Base-by-base conservation (phyloP, 176 grass and related monocot genomes). In the Eragrostis curvula region DNA sequence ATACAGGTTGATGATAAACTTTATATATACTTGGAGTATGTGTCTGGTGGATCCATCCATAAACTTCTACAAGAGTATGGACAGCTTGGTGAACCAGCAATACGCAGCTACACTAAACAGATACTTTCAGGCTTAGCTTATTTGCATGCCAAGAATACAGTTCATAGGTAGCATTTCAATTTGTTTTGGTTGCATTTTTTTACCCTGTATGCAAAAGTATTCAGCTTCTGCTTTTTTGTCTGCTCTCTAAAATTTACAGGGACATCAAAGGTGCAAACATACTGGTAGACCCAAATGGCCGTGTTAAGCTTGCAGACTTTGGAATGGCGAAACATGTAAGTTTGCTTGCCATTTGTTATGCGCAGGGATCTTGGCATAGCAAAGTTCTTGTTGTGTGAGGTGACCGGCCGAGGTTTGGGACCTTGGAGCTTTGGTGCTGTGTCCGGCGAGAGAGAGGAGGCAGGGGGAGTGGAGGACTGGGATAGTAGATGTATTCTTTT, bases 281-380 rank as follows among this genome's bases (percentile, higher is more conserved):
- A 90, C 89, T 99, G 56, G 96, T 99, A 67, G 93, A 96, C 79
- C 96, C 96, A 55, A 92, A 88, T 90, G 96, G 96, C 9, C 96
- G 96, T 88, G 93, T 99, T 89, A 99, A 96, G 80, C 89, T 99
- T 79, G 96, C 96, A 85, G 96, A 99, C 83, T 99, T 99, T 90
- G 96, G 96, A 88, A 99, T 99, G 96, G 96, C 96, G 68, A 99
- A 99, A 85, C 93, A 99, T 94, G 96, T 99, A 92, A 84, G 72
- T 53, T 85, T 84, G 40, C 42, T 16, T 17, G 3, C 71, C 77
- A 80, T 72, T 84, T 74, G 21, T 59, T 12, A 11, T 59, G 56
- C 2, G 10, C 56, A 25, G n/a, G 9, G 21, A 24, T 59, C n/a
- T 59, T 59, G 56, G n/a, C 56, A 4, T 52, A 59, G n/a, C 24